These are phyloP conservation scores for Diaporthe sp. DNA, from an alignment of 2,329 filamentous ascomycete species.

Conservation along the genomic window DNA sequence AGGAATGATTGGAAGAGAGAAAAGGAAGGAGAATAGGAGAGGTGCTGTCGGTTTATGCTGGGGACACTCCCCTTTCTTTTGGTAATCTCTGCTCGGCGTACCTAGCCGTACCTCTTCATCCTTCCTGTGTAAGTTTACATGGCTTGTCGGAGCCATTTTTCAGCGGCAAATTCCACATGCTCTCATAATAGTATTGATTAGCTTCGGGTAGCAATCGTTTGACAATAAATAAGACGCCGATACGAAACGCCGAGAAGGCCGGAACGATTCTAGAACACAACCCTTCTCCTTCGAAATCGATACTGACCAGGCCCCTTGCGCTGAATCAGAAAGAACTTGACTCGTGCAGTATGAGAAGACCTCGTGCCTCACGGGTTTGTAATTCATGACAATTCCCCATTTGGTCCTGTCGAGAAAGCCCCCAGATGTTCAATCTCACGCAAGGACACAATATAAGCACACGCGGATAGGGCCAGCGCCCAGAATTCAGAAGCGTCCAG, in stretches of 20 bases:
- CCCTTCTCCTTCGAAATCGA: not conserved
- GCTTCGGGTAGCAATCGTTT: not conserved
- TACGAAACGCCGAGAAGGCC: constrained; percentile 10
- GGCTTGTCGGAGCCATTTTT: not conserved
- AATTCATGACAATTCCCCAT: not conserved
- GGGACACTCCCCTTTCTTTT: not conserved
- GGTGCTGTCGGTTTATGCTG: not conserved
- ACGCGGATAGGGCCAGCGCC: not conserved
- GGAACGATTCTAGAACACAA: constrained; percentile 9
- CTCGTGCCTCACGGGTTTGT: not conserved
- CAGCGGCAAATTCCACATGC: not conserved
- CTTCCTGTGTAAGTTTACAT: not conserved
- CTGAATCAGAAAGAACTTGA: not conserved
- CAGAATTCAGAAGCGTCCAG: not conserved
- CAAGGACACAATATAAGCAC: not conserved
- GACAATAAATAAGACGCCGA: not conserved
- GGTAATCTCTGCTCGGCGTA: not conserved
- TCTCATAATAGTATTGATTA: not conserved
- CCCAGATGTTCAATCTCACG: not conserved
- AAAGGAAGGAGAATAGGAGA: too few species aligned
- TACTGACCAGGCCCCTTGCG: not conserved
- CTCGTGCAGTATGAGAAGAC: constrained; percentile 7
- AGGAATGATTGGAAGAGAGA: not conserved
- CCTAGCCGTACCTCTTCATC: too few species aligned
- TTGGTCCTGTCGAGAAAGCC: not conserved